phyloP scores from a whole-genome alignment of 1,284 basidiomycete genomes.

The Ceratobasidium sp. region DNA sequence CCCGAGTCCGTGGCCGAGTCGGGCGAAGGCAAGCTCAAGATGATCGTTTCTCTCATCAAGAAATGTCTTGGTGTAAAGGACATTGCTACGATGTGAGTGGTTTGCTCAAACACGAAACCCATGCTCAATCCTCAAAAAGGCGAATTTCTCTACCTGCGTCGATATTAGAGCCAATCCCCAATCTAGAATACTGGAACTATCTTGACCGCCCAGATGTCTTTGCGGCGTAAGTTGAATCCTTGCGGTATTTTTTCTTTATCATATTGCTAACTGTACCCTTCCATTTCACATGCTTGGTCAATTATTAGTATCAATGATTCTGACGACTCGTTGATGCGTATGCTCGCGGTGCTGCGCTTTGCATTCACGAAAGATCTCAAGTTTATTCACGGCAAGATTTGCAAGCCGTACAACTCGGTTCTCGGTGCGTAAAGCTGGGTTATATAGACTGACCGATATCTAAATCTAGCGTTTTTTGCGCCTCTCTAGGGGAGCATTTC shows the following conservation, averaged over 20 bases:
- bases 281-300: neutral
- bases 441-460: constrained; percentile 25
- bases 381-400: constrained; percentile 89
- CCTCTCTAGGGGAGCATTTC: constrained; percentile 73
- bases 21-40: constrained; percentile 84
- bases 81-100: constrained; percentile 83
- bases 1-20: constrained; percentile 26
- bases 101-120: constrained; percentile 14
- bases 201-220: constrained; percentile 93
- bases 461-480: constrained; percentile 47
- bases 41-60: constrained; percentile 88
- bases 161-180: constrained; percentile 89
- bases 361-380: constrained; percentile 95
- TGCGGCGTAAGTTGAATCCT: constrained; percentile 72
- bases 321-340: constrained; percentile 88
- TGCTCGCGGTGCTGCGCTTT: constrained; percentile 91
- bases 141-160: constrained; percentile 90
- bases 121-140: constrained; percentile 57
- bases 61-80: constrained; percentile 90
- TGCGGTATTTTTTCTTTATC: too few relatives aligned
- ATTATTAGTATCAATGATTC: constrained; percentile 83
- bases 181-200: constrained; percentile 96
- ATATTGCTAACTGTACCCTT: neutral
- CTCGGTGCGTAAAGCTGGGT: constrained; percentile 61
- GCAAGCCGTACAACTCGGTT: constrained; percentile 96